Evolutionary conservation across 2,329 filamentous ascomycete genomes (phyloP), one percentile per base, ranked within the genome.

Genomic region (Colletotrichum sp.): DNA sequence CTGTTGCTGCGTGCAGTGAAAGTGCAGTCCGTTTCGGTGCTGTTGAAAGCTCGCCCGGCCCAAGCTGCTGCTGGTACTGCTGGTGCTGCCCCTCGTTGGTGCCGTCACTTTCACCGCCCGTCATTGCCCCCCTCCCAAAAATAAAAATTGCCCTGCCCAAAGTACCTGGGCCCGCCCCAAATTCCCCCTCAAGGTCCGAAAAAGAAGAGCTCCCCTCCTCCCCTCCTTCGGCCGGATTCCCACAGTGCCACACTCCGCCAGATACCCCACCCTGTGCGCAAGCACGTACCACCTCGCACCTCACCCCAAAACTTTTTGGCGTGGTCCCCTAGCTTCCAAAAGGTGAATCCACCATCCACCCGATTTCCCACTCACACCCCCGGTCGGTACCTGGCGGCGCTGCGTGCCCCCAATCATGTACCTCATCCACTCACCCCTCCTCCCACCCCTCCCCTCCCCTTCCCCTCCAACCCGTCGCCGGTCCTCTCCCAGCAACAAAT

Each of bases 291-390:
- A 56, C 60, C 55, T 34, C 61, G 71, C 30, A 32, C 67, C 69
- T 68, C 73, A 73, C 71, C 73, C 74, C 74, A 76, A 76, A 76
- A 76, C 74, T 73, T 76, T 76, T 76, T 76, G 74, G 74, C 74
- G 74, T 76, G 74, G 74, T 76, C 70, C 74, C 74, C 71, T 74
- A 76, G 74, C 74, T 76, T 61, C 70, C 70, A 67, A 52, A 60
- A 68, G 64, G 74, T 74, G 70, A 73, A 76, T 74, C 74, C 74
- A 68, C 43, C 70, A 22, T 39, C 52, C 66, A 67, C n/a, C 34
- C 52, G 39, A 72, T 48, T 66, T 62, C 64, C 48, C 65, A 68
- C 61, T 27, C 68, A 58, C 70, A 70, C 64, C 43, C 43, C 64
- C 70, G 58, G 70, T 68, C 62, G 64, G 70, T 75, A 75, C 73